A percentile compares a stretch with the other conserved stretches of the same genome.
Conservation (phyloP, 805 yeast genomes). For the Nakazawaea wickerhamii region DNA sequence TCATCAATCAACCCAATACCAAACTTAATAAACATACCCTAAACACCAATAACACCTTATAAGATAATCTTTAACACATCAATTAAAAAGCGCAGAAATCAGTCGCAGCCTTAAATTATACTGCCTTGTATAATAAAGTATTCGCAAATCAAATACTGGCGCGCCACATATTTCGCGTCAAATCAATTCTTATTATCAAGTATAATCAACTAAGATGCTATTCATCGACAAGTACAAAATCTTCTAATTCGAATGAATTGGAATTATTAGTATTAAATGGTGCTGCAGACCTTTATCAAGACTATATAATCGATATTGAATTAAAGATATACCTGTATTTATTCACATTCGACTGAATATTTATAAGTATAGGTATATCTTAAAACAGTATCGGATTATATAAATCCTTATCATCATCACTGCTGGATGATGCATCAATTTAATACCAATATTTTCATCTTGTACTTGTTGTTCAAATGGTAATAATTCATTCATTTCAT, state of each 20-base stretch:
- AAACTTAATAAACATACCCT: too few relatives aligned
- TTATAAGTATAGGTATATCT: too few relatives aligned
- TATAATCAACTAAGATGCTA: background rate
- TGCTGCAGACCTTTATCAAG: slow-evolving; percentile 31
- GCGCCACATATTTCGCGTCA: slow-evolving; percentile 28
- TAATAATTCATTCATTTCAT: slow-evolving; percentile 18
- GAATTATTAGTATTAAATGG: slow-evolving; percentile 27
- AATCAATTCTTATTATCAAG: background rate
- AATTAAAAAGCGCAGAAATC: slow-evolving; percentile 9
- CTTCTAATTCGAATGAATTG: slow-evolving; percentile 28
- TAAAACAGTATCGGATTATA: too few relatives aligned
- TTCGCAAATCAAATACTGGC: slow-evolving; percentile 8
- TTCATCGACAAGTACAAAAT: slow-evolving; percentile 17
- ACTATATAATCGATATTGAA: background rate
- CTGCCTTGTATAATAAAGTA: background rate
- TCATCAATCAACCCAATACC: too few relatives aligned
- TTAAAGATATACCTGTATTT: background rate
- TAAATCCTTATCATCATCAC: slow-evolving; percentile 28
- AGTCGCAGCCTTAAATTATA: slow-evolving; percentile 12
- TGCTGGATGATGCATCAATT: slow-evolving; percentile 37
- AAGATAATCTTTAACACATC: too few relatives aligned
- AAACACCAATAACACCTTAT: too few relatives aligned
- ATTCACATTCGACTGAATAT: too few relatives aligned
- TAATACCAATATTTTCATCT: slow-evolving; percentile 21
- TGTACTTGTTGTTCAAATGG: background rate